phyloP scores from a whole-genome alignment of 2,329 filamentous ascomycete species.

The Sporothrix luriei region DNA sequence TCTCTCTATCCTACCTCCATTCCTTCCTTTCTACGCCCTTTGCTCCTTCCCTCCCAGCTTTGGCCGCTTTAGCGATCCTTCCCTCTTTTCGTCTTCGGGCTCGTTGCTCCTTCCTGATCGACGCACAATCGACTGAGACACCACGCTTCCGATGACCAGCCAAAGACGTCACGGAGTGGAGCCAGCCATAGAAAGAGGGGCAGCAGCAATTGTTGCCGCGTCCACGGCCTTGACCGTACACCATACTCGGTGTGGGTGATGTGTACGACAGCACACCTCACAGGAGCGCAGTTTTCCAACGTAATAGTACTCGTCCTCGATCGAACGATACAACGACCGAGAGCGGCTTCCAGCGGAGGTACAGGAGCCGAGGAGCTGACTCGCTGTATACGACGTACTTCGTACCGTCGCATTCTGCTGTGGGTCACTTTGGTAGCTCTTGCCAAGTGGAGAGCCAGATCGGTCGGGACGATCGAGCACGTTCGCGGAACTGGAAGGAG shows the following conservation, averaged over 20 bases:
- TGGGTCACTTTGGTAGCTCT: neutral
- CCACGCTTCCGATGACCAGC: conserved; percentile 9
- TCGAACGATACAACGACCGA: neutral
- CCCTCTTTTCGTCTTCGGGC: neutral
- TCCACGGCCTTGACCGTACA: neutral
- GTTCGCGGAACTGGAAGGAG: conserved; percentile 18
- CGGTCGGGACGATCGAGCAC: conserved; percentile 7
- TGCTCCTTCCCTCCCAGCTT: neutral
- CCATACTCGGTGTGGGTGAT: too few species aligned
- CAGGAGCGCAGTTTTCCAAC: too few species aligned
- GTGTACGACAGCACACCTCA: too few species aligned
- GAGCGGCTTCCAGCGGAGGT: neutral
- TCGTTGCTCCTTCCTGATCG: conserved; percentile 13
- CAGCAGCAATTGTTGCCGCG: neutral
- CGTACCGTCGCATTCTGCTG: neutral
- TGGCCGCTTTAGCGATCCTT: neutral
- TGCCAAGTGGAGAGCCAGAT: conserved; percentile 21
- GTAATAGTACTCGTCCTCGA: neutral
- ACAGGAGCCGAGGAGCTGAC: neutral
- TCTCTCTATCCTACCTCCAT: neutral
- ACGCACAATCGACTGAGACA: neutral
- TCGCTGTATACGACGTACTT: too few species aligned
- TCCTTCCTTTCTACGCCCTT: neutral
- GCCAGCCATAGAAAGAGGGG: neutral
- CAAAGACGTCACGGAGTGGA: conserved; percentile 28